phyloP scores from a whole-genome alignment of 129 eudicot genomes.

The Silybum marianum region DNA sequence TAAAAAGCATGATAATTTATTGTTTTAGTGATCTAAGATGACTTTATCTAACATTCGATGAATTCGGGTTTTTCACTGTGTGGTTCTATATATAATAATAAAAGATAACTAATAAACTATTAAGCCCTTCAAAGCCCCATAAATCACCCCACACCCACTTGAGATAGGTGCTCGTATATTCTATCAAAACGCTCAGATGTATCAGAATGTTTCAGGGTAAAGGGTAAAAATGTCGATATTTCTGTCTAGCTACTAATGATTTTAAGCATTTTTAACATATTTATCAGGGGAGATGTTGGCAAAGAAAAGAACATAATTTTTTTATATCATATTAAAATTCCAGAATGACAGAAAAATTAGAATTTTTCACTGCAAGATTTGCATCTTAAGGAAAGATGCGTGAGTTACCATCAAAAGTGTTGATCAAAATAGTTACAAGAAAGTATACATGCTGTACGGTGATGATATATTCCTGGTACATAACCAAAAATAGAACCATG shows the following conservation, averaged over 20 bases:
- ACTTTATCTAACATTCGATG: too few species aligned
- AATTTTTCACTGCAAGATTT: conserved; percentile 32
- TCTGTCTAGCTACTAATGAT: conserved; percentile 6
- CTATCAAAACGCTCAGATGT: background rate
- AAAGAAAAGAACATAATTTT: background rate
- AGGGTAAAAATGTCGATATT: background rate
- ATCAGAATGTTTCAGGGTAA: background rate
- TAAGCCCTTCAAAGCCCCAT: background rate
- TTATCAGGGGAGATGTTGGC: background rate
- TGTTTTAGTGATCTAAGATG: too few species aligned
- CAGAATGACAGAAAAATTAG: conserved; percentile 18
- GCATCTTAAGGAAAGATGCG: conserved; percentile 49
- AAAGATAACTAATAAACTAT: background rate
- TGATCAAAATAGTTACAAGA: conserved; percentile 75
- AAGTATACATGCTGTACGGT: conserved; percentile 97
- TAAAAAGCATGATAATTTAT: too few species aligned
- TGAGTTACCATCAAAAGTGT: conserved; percentile 68
- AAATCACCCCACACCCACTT: background rate
- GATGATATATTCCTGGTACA: conserved; percentile 64
- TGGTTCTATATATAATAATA: too few species aligned
- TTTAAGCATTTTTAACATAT: conserved; percentile 4
- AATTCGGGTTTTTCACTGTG: too few species aligned
- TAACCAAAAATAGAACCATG: conserved; percentile 81
- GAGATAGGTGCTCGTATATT: background rate
- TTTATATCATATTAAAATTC: background rate